Conservation (phyloP, 202 grass and related monocot genomes). For the Zoysia matrella region DNA sequence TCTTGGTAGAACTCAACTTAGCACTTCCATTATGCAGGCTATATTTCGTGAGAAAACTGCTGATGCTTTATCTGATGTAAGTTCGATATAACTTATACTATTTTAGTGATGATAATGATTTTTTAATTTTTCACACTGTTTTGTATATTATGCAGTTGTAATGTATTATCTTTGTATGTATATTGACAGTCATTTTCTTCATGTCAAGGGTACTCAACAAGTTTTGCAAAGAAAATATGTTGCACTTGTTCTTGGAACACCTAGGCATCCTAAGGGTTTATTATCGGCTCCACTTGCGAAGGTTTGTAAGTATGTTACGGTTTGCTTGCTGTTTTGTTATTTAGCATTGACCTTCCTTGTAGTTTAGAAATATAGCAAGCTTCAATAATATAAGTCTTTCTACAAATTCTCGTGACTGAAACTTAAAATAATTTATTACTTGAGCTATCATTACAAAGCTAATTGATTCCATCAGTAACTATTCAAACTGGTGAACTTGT, state of each 20-base stretch:
- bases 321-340: constrained; percentile 20
- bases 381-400: constrained; percentile 14
- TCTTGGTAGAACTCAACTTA: constrained; percentile 79
- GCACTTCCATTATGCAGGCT: constrained; percentile 80
- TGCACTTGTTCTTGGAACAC: constrained; percentile 84
- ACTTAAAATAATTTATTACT: background rate
- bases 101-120: constrained; percentile 2
- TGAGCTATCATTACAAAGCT: background rate
- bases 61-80: constrained; percentile 87
- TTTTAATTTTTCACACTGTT: constrained; percentile 22
- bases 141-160: constrained; percentile 28
- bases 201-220: constrained; percentile 60
- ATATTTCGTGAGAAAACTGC: constrained; percentile 96
- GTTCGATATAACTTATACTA: constrained; percentile 32
- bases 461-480: background rate
- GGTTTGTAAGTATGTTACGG: constrained; percentile 50
- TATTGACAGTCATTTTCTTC: constrained; percentile 29
- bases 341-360: constrained; percentile 30
- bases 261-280: constrained; percentile 71
- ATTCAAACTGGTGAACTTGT: background rate
- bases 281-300: constrained; percentile 81
- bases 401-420: constrained; percentile 18
- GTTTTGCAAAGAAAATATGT: constrained; percentile 93
- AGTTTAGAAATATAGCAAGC: background rate
- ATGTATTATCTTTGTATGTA: constrained; percentile 10